Conservation (phyloP, 768 basidiomycete species). For the Mycena rebaudengoi region DNA sequence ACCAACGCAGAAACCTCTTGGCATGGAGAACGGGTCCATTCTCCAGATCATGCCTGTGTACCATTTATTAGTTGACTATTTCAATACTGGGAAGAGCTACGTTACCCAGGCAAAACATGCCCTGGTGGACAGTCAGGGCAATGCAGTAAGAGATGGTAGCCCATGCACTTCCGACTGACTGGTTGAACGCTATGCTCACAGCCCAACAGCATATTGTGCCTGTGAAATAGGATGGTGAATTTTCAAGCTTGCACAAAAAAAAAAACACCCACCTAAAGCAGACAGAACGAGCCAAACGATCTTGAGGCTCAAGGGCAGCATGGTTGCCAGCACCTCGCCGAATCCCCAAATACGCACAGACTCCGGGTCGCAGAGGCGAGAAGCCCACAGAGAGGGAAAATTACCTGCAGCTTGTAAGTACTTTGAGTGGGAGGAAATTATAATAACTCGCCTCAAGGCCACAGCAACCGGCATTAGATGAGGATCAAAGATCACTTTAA, state of each 20-base stretch:
- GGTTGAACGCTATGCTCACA: slow-evolving; percentile 1
- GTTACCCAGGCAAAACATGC: slow-evolving; percentile 24
- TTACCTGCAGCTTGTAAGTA: too few relatives aligned
- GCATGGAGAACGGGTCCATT: slow-evolving; percentile 26
- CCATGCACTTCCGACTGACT: background rate
- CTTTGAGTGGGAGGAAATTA: too few relatives aligned
- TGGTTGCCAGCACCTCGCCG: too few relatives aligned
- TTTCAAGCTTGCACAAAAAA: background rate
- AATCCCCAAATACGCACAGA: too few relatives aligned
- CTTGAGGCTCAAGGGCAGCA: slow-evolving; percentile 25
- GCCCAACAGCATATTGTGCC: slow-evolving; percentile 10
- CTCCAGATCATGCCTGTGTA: slow-evolving; percentile 25
- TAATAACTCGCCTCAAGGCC: too few relatives aligned
- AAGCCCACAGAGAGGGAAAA: too few relatives aligned
- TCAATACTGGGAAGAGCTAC: background rate
- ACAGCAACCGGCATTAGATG: too few relatives aligned
- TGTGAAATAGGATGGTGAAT: background rate
- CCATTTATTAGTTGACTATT: background rate
- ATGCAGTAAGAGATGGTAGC: background rate
- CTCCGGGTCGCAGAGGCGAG: too few relatives aligned
- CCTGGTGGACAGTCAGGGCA: slow-evolving; percentile 5
- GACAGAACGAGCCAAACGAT: slow-evolving; percentile 15
- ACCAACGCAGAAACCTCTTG: slow-evolving; percentile 19
- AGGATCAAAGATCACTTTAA: too few relatives aligned
- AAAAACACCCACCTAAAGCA: background rate